A percentile compares a stretch with the other conserved stretches of the same genome.
phyloP scores from a whole-genome alignment of 176 grass and related monocot genomes.

The Phragmites australis region DNA sequence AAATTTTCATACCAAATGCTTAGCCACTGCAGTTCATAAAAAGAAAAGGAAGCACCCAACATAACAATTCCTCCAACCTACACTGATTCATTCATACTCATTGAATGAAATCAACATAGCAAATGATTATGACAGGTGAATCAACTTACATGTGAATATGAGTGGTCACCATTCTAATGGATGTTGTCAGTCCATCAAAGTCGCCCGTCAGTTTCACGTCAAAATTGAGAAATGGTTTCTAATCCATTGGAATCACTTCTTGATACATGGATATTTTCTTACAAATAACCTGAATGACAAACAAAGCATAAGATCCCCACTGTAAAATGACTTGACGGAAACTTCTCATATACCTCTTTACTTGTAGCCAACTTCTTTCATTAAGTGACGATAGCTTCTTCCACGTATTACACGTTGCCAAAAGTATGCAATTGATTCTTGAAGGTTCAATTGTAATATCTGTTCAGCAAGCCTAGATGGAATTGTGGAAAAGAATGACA shows the following conservation, averaged over 20 bases:
- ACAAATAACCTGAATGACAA: constrained; percentile 7
- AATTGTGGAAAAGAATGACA: constrained; percentile 13
- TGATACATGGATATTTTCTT: constrained; percentile 1
- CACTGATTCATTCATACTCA: neutral
- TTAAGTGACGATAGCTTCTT: constrained; percentile 88
- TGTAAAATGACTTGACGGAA: constrained; percentile 6
- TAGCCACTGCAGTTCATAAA: neutral
- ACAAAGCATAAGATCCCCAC: constrained; percentile 10
- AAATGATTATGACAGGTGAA: constrained; percentile 16
- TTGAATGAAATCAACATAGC: constrained; percentile 8
- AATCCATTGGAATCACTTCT: constrained; percentile 6
- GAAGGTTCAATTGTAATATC: constrained; percentile 70
- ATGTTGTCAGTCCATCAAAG: constrained; percentile 31
- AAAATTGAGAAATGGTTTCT: constrained; percentile 16
- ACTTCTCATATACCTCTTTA: constrained; percentile 46
- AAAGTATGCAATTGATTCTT: constrained; percentile 56
- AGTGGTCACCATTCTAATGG: constrained; percentile 9
- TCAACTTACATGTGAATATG: constrained; percentile 41
- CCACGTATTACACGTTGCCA: constrained; percentile 84
- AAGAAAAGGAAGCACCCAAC: neutral
- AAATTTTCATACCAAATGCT: neutral
- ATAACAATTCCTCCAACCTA: neutral
- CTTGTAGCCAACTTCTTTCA: constrained; percentile 94
- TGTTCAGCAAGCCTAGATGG: constrained; percentile 82
- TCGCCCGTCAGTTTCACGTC: constrained; percentile 14